A percentile compares a stretch with the other conserved stretches of the same genome.
Conservation (phyloP, 345 rosid species). For the Eucalyptus pauciflora region DNA sequence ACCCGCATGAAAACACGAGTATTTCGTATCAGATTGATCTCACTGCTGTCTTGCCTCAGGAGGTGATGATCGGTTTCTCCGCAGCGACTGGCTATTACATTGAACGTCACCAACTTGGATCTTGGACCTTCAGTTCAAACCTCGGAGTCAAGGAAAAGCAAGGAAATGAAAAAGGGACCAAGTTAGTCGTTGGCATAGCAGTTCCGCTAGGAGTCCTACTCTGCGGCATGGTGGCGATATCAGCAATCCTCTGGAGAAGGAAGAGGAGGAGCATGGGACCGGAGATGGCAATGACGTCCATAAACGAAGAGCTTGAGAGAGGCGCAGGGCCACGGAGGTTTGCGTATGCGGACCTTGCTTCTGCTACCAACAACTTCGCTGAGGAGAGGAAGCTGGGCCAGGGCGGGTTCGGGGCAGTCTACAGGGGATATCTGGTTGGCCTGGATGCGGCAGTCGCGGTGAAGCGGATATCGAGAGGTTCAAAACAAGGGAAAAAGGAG, state of each 20-base stretch:
- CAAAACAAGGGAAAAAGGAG: constrained; percentile 8
- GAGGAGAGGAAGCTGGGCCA: constrained; percentile 6
- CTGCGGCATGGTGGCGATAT: background rate
- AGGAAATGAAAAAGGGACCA: background rate
- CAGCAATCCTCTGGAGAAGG: background rate
- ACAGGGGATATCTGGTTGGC: constrained; percentile 3
- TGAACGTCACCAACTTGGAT: background rate
- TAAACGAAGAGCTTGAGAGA: constrained; percentile 5
- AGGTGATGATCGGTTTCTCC: constrained; percentile 14
- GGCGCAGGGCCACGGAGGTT: constrained; percentile 7
- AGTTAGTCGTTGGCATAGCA: background rate
- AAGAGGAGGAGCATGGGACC: background rate
- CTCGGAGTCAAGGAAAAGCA: background rate
- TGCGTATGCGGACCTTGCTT: background rate
- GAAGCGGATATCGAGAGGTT: constrained; percentile 2
- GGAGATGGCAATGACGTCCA: constrained; percentile 7
- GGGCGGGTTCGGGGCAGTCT: constrained; percentile 14
- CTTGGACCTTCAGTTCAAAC: constrained; percentile 3
- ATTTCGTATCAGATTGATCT: background rate
- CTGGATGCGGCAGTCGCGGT: constrained; percentile 1
- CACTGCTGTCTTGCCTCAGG: background rate
- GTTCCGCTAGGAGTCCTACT: background rate
- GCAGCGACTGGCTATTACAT: constrained; percentile 1
- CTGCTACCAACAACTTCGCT: constrained; percentile 1
- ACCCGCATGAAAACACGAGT: background rate